Evolutionary conservation across 2,329 filamentous ascomycete genomes (phyloP).

Genomic region (Botrytis squamosa): DNA sequence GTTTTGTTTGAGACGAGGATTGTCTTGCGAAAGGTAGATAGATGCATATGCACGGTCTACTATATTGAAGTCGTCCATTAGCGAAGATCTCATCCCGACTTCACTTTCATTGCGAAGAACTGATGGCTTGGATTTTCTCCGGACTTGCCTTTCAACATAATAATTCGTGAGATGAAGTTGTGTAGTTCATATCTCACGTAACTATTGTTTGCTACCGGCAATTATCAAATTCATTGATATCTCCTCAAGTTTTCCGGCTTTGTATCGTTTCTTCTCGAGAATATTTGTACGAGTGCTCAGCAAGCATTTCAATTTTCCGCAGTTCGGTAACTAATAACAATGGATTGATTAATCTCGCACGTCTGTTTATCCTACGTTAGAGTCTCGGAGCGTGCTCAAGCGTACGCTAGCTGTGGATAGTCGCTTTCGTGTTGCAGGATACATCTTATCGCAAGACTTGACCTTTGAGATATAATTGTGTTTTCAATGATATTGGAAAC

Average conservation of each 20-base stretch:
- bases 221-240: too few relatives aligned
- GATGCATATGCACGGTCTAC: background rate
- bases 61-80: too few relatives aligned
- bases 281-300: background rate
- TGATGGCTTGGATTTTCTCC: too few relatives aligned
- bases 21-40: background rate
- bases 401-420: background rate
- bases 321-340: background rate
- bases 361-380: background rate
- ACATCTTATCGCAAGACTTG: background rate
- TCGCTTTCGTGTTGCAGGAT: background rate
- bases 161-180: too few relatives aligned
- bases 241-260: too few relatives aligned
- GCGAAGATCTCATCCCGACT: too few relatives aligned
- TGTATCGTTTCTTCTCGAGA: too few relatives aligned
- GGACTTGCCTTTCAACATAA: too few relatives aligned
- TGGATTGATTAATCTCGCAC: background rate
- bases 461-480: background rate
- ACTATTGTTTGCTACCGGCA: too few relatives aligned
- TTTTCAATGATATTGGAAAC: background rate
- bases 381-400: background rate
- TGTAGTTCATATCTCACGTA: too few relatives aligned
- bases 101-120: too few relatives aligned
- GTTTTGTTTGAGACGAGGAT: background rate
- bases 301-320: background rate